phyloP scores from a whole-genome alignment of 1,139 yeast species.

The Taphrina communis region DNA sequence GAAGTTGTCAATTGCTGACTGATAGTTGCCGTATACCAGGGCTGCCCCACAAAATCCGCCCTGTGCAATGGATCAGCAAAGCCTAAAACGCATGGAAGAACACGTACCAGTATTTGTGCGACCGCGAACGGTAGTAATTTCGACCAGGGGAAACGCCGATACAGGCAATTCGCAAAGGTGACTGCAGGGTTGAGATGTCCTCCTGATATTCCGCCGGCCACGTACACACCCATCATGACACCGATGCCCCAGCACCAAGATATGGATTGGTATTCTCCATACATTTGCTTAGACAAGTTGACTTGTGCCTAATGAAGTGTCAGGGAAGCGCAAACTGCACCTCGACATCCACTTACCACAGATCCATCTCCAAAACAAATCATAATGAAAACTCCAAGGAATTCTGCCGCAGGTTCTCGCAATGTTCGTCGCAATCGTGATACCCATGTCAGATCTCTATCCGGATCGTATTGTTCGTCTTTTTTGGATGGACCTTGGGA shows the following conservation, averaged over 20 bases:
- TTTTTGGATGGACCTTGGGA: constrained; percentile 33
- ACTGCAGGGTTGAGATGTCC: constrained; percentile 52
- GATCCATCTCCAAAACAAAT: constrained; percentile 39
- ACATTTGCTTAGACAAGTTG: constrained; percentile 51
- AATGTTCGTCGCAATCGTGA: constrained; percentile 45
- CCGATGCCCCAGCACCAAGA: constrained; percentile 61
- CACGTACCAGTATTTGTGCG: constrained; percentile 48
- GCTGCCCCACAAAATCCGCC: constrained; percentile 50
- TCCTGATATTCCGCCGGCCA: constrained; percentile 51
- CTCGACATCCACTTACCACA: not conserved
- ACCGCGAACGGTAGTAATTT: constrained; percentile 49
- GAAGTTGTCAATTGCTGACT: constrained; percentile 48
- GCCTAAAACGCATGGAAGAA: not conserved
- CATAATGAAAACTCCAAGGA: constrained; percentile 46
- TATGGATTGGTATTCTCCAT: constrained; percentile 56
- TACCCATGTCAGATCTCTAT: constrained; percentile 24
- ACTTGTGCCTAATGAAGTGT: constrained; percentile 50
- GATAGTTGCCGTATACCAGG: constrained; percentile 50
- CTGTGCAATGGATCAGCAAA: constrained; percentile 39
- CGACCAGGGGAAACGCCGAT: constrained; percentile 51
- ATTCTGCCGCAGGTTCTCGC: constrained; percentile 56
- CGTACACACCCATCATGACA: constrained; percentile 51
- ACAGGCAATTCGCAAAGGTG: constrained; percentile 49
- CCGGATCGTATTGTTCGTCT: constrained; percentile 22
- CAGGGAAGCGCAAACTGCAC: constrained; percentile 53